A percentile compares a stretch with the other conserved stretches of the same genome.
Conservation (phyloP, 208 protist species). For the Crithidia mellificae region DNA sequence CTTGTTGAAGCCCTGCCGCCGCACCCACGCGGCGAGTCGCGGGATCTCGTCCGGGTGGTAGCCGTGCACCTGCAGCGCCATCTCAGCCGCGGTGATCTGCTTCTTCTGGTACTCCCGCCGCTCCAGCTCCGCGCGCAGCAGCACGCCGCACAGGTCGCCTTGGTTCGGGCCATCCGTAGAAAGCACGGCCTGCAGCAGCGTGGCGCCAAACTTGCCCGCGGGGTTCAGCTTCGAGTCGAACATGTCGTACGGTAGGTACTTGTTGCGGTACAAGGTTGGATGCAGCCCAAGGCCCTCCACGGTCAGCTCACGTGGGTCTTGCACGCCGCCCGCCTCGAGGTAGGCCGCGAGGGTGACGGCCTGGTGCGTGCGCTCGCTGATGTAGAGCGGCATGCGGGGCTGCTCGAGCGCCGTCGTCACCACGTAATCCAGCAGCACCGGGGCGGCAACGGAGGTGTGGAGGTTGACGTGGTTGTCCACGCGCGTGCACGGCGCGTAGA, state of each 20-base stretch:
- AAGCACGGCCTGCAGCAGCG: slow-evolving; percentile 77
- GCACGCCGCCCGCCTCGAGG: slow-evolving; percentile 60
- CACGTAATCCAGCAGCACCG: slow-evolving; percentile 77
- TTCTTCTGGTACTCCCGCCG: slow-evolving; percentile 66
- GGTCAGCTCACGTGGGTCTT: slow-evolving; percentile 70
- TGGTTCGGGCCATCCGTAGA: slow-evolving; percentile 70
- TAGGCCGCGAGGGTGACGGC: slow-evolving; percentile 61
- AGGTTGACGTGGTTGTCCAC: slow-evolving; percentile 79
- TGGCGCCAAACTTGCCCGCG: slow-evolving; percentile 60
- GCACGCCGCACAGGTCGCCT: slow-evolving; percentile 76
- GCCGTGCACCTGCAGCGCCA: slow-evolving; percentile 70
- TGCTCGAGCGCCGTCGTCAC: slow-evolving; percentile 62
- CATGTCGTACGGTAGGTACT: slow-evolving; percentile 83
- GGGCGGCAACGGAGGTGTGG: slow-evolving; percentile 62
- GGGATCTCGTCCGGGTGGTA: slow-evolving; percentile 70
- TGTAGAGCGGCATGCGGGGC: slow-evolving; percentile 64
- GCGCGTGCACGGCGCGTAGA: slow-evolving; percentile 65
- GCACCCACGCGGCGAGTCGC: slow-evolving; percentile 74
- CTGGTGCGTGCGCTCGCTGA: slow-evolving; percentile 31
- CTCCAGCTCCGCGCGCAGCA: slow-evolving; percentile 84
- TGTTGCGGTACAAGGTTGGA: slow-evolving; percentile 80
- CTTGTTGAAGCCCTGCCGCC: slow-evolving; percentile 84
- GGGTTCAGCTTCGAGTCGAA: slow-evolving; percentile 76
- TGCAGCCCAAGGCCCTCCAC: slow-evolving; percentile 89
- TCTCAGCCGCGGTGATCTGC: slow-evolving; percentile 70